phyloP scores from a whole-genome alignment of 2,329 filamentous ascomycete genomes.

The Paraconiothyrium brasiliense region DNA sequence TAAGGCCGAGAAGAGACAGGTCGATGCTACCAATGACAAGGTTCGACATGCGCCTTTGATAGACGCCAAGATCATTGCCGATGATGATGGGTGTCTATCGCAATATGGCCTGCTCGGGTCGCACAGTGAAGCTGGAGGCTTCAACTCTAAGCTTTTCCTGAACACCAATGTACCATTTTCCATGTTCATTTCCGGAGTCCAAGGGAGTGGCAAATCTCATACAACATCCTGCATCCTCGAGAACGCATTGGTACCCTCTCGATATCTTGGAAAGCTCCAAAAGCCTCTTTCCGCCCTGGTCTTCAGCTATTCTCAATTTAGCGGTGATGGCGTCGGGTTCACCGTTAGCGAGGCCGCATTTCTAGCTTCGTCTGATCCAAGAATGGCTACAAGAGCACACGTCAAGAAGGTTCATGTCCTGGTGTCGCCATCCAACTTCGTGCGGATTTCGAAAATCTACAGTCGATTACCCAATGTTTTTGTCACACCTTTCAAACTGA shows the following conservation, averaged over 20 bases:
- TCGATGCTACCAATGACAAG: neutral
- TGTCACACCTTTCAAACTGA: slow-evolving; percentile 58
- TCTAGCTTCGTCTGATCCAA: slow-evolving; percentile 50
- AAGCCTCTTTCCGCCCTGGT: slow-evolving; percentile 67
- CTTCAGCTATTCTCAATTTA: slow-evolving; percentile 62
- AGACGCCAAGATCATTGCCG: neutral
- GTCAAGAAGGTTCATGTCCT: slow-evolving; percentile 33
- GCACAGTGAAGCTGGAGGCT: slow-evolving; percentile 18
- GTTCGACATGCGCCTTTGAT: slow-evolving; percentile 3
- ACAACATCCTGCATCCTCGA: slow-evolving; percentile 66
- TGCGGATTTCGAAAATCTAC: slow-evolving; percentile 32
- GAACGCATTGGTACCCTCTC: slow-evolving; percentile 54
- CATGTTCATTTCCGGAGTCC: slow-evolving; percentile 70
- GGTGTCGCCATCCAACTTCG: slow-evolving; percentile 37
- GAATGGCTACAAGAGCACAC: slow-evolving; percentile 6
- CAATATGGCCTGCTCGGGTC: neutral
- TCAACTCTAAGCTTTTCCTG: slow-evolving; percentile 49
- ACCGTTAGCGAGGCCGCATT: slow-evolving; percentile 67
- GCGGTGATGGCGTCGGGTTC: slow-evolving; percentile 57
- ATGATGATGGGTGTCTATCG: neutral
- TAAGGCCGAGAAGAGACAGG: neutral
- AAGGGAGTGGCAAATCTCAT: slow-evolving; percentile 70
- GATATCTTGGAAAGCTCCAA: slow-evolving; percentile 55
- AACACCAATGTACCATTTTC: slow-evolving; percentile 67
- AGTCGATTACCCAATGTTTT: slow-evolving; percentile 50